Base-by-base conservation (phyloP, 768 basidiomycete genomes). In the Boletus vermiculosoides region DNA sequence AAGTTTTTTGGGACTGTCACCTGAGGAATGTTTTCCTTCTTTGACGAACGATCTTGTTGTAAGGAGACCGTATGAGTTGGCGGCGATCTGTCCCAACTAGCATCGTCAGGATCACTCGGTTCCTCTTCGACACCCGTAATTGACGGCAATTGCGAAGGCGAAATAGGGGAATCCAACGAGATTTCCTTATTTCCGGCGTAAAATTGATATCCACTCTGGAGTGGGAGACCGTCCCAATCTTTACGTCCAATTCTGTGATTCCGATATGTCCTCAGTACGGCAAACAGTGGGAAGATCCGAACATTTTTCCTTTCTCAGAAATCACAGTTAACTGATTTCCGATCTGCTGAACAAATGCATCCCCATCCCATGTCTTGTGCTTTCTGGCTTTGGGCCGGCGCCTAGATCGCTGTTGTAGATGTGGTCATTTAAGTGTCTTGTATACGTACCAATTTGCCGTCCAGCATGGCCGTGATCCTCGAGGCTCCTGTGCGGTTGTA, bases 351-450 rank as follows among this genome's bases (percentile, higher is more conserved):
- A 88, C 75, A 70, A 80, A 88, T 9, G 80, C 85, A 59, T 87
- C 90, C 3, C 87, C 91, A 55, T 94, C 92, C 92, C 94, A 94
- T 0, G 86, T 89, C 66, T 90, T 89, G 63, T 92, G 82, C 71
- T 94, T 94, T 75, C 80, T 90, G 5, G 72, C 73, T 64, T 86
- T 83, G 13, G 77, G 82, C 63, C 86, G 89, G 37, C 92, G 81
- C 90, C 92, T 91, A 54, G 6, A 25, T 39, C 47, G 45, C 15
- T 22, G 42, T 61, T 52, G 48, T 37, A 49, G 41, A 44, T 33
- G 30, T 56, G 54, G 42, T 16, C 37, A 47, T 40, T 12, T 39
- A 56, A 44, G 23, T 41, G 30, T 41, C 34, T 5, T 52, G 54
- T 45, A 63, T 58, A 54, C 74, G 59, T 53, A 87, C 88, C 89